These are phyloP conservation scores for Fusarium decemcellulare DNA, from an alignment of 2,329 filamentous ascomycete species.

Conservation along the genomic window DNA sequence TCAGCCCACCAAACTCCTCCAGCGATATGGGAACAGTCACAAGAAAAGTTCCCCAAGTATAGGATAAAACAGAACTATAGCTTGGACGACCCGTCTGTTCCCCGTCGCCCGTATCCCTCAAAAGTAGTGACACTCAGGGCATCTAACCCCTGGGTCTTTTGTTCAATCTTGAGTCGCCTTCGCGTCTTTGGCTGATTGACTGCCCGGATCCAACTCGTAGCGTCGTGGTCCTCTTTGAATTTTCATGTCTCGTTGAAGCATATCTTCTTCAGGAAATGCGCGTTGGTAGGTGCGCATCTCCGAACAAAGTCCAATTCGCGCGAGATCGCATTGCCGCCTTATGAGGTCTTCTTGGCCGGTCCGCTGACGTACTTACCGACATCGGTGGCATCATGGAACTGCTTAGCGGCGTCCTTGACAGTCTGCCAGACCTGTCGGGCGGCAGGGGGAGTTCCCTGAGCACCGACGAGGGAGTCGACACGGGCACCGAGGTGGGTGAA, in stretches of 20 bases:
- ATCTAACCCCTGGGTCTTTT: conserved; percentile 5
- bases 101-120: conserved; percentile 7
- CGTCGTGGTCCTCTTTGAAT: conserved; percentile 35
- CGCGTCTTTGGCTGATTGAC: conserved; percentile 26
- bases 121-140: neutral
- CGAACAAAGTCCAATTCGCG: conserved; percentile 10
- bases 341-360: conserved; percentile 64
- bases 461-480: conserved; percentile 85
- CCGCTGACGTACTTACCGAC: conserved; percentile 79
- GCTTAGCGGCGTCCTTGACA: conserved; percentile 79
- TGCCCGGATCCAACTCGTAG: conserved; percentile 36
- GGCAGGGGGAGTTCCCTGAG: conserved; percentile 87
- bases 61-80: conserved; percentile 29
- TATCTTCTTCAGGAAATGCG: neutral
- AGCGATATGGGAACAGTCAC: conserved; percentile 29
- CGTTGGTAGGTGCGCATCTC: conserved; percentile 12
- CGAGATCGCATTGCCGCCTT: conserved; percentile 35
- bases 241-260: conserved; percentile 35
- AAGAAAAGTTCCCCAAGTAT: conserved; percentile 34
- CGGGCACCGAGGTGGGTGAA: conserved; percentile 80
- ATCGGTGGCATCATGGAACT: conserved; percentile 86
- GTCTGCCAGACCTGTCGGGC: conserved; percentile 85
- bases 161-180: conserved; percentile 27
- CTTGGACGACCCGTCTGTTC: conserved; percentile 22
- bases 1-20: conserved; percentile 34